Conservation (phyloP, 148 eudicot genomes). For the Chenopodium formosanum region DNA sequence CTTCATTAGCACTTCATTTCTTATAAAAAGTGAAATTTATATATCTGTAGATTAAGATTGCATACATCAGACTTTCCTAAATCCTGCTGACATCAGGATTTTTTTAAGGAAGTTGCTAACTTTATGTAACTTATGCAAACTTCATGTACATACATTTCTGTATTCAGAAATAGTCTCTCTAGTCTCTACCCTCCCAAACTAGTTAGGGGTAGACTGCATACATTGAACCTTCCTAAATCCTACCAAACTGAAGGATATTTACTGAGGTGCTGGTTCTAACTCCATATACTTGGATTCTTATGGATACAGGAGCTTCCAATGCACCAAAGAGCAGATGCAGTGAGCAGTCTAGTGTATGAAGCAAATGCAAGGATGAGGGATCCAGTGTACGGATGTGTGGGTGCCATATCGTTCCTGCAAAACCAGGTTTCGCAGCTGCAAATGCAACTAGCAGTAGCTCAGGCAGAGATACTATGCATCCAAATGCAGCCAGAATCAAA, state of each 20-base stretch:
- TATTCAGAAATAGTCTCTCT: not conserved
- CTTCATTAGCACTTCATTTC: not conserved
- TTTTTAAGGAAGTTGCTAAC: not conserved
- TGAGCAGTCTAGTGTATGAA: constrained; percentile 81
- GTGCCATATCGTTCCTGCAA: constrained; percentile 76
- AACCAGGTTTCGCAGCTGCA: constrained; percentile 82
- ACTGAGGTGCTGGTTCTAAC: not conserved
- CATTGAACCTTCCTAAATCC: not conserved
- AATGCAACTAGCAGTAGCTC: constrained; percentile 93
- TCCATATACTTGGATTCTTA: not conserved
- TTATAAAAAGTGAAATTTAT: not conserved
- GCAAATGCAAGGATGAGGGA: constrained; percentile 79
- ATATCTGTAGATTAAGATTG: not conserved
- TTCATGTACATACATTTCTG: not conserved
- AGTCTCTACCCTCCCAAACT: not conserved
- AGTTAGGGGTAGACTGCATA: not conserved
- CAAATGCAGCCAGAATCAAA: constrained; percentile 75
- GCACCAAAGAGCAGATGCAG: constrained; percentile 82
- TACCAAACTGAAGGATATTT: not conserved
- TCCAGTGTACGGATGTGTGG: constrained; percentile 91
- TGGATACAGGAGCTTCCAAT: constrained; percentile 62
- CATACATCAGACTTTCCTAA: not conserved
- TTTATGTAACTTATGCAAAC: not conserved
- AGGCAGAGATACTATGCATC: constrained; percentile 82
- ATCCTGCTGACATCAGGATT: not conserved